A percentile compares a stretch with the other conserved stretches of the same genome.
Evolutionary conservation across 108 stramenopile genomes (phyloP).

Genomic region (Aureococcus anophagefferens): DNA sequence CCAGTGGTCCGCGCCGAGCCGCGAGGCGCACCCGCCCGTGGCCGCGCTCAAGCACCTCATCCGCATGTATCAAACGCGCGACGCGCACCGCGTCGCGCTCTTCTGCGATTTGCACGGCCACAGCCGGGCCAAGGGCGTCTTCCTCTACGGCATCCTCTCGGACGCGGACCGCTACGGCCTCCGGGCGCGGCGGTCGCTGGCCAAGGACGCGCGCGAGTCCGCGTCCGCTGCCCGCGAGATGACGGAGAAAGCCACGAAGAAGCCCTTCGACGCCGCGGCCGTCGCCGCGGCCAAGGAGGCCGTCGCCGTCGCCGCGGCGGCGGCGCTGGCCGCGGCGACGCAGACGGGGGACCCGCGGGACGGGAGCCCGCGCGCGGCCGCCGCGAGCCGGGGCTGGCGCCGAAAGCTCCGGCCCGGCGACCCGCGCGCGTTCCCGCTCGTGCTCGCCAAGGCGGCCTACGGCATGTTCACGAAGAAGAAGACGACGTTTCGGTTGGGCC

Average conservation of each 20-base stretch:
- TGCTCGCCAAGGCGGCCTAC: constrained; percentile 10
- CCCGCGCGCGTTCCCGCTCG: constrained; percentile 23
- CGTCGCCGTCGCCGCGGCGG: background rate
- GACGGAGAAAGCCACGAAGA: no score
- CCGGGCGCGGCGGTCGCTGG: background rate
- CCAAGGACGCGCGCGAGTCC: no score
- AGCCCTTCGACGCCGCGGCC: no score
- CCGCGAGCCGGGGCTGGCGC: no score
- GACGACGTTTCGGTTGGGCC: constrained; percentile 24
- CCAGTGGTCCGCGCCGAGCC: constrained; percentile 26
- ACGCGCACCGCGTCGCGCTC: constrained; percentile 19
- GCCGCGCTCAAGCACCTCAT: constrained; percentile 27
- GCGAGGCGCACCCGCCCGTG: constrained; percentile 30
- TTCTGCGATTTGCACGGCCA: constrained; percentile 53
- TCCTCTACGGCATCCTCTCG: constrained; percentile 35
- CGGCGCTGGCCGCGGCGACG: constrained; percentile 21
- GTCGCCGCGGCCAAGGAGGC: background rate
- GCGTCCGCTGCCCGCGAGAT: no score
- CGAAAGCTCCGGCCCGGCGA: no score
- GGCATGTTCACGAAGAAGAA: constrained; percentile 14
- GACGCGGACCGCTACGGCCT: background rate
- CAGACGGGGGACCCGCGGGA: no score
- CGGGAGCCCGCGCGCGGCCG: no score
- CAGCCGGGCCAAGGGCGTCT: constrained; percentile 36
- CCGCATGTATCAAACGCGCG: constrained; percentile 8